A percentile compares a stretch with the other conserved stretches of the same genome.
Conservation (phyloP, 148 eudicot genomes). For the Silene uniflora region DNA sequence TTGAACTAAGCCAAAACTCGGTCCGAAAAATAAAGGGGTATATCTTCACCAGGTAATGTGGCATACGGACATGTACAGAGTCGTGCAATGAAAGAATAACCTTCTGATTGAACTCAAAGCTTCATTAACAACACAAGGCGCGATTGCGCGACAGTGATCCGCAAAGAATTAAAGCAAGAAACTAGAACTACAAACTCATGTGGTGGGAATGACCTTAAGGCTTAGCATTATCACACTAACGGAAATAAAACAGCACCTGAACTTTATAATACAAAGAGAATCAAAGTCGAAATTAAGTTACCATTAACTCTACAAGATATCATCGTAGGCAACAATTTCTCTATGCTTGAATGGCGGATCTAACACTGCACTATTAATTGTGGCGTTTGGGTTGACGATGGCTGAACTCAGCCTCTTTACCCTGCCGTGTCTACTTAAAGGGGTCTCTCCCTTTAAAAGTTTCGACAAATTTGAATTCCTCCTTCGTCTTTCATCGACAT, state of each 20-base stretch:
- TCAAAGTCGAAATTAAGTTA: background rate
- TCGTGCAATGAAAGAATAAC: background rate
- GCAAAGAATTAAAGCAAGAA: slow-evolving; percentile 1
- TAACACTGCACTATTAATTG: slow-evolving; percentile 14
- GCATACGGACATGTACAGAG: too few relatives aligned
- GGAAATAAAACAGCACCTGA: background rate
- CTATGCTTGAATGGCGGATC: slow-evolving; percentile 56
- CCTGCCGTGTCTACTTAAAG: slow-evolving; percentile 72
- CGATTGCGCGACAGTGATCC: background rate
- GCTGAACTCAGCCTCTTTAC: slow-evolving; percentile 65
- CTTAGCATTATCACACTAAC: background rate
- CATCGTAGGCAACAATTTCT: slow-evolving; percentile 87
- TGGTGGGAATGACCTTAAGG: background rate
- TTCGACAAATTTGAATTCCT: slow-evolving; percentile 40
- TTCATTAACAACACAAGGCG: background rate
- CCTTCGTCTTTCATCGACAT: slow-evolving; percentile 28
- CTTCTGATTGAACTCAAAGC: background rate
- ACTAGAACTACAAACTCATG: background rate
- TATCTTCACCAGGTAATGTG: too few relatives aligned
- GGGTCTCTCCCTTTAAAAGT: slow-evolving; percentile 59
- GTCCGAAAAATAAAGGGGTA: too few relatives aligned
- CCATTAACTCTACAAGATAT: slow-evolving; percentile 42
- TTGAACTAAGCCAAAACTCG: too few relatives aligned
- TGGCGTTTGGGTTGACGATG: slow-evolving; percentile 50
- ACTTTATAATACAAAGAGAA: background rate